Evolutionary conservation across 495 filamentous ascomycete genomes (phyloP), one percentile per base, ranked within the genome.

Genomic region (Clavariopsis aquatica): DNA sequence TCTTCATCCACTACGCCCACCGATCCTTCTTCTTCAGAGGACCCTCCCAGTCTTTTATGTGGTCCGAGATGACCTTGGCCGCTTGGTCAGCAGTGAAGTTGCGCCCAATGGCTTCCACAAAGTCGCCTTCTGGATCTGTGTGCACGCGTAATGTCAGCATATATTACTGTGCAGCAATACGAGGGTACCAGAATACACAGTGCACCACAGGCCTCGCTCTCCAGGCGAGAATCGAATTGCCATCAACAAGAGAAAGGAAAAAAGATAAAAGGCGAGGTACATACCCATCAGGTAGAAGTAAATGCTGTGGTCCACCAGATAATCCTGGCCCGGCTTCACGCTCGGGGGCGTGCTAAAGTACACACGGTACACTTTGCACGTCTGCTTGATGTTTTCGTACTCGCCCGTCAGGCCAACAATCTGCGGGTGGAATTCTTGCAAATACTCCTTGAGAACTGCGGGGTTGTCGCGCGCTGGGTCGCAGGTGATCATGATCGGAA

Each of bases 241-340:
- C n/a, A 47, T 51, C 28, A 60, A 57, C 24, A 20, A 26, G 28
- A 20, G 15, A 52, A 41, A 24, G 34, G 31, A 20, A 52, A 26
- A 34, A 29, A 38, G 53, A 45, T 41, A 38, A 49, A 56, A 41
- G 20, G 1, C 20, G 55, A 41, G 20, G 1, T 22, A 78, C 84
- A 75, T 77, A 88, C 86, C 87, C 94, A 98, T 98, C 64, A 98
- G 77, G 75, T 98, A 98, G 73, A 98, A 98, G 81, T 98, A 98
- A 66, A 98, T 98, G 72, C 91, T 96, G 78, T 98, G 94, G 78
- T 98, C 94, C 41, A 98, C 94, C 65, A 98, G 76, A 77, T 98
- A 98, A 75, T 98, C 94, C 80, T 96, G 90, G 9, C 92, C 94
- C 1, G 91, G 86, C 80, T 93, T 86, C 51, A 96, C 90, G 62